phyloP scores from a whole-genome alignment of 2,329 filamentous ascomycete genomes.

The Talaromyces sp. region DNA sequence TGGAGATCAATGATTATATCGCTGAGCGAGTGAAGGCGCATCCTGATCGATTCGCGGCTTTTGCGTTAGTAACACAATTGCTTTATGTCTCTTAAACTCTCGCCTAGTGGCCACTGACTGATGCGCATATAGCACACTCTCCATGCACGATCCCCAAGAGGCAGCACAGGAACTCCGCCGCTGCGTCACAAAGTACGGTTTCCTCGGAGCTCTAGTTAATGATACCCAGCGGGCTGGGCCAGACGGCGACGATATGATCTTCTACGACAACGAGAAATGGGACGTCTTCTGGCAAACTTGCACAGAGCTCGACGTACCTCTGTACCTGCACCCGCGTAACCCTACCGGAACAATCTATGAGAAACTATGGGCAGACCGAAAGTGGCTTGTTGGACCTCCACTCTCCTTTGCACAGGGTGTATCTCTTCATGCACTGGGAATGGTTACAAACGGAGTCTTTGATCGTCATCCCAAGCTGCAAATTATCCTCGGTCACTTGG shows the following conservation, averaged over 20 bases:
- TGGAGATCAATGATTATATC: constrained; percentile 53
- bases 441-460: constrained; percentile 56
- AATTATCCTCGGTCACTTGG: constrained; percentile 53
- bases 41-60: constrained; percentile 49
- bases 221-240: constrained; percentile 62
- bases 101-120: no score
- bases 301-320: constrained; percentile 63
- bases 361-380: constrained; percentile 61
- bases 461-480: constrained; percentile 52
- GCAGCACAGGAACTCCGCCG: constrained; percentile 44
- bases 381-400: constrained; percentile 63
- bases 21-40: constrained; percentile 46
- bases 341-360: constrained; percentile 61
- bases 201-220: constrained; percentile 65
- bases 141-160: constrained; percentile 46
- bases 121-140: constrained; percentile 30
- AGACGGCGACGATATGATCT: constrained; percentile 64
- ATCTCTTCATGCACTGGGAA: constrained; percentile 58
- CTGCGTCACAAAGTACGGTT: constrained; percentile 61
- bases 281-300: constrained; percentile 62
- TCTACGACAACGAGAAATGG: constrained; percentile 65
- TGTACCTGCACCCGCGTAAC: constrained; percentile 66
- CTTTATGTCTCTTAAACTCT: no score
- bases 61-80: constrained; percentile 38
- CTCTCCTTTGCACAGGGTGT: constrained; percentile 63